Evolutionary conservation across 306 rosid genomes (phyloP).

Genomic region (Cicer arietinum): DNA sequence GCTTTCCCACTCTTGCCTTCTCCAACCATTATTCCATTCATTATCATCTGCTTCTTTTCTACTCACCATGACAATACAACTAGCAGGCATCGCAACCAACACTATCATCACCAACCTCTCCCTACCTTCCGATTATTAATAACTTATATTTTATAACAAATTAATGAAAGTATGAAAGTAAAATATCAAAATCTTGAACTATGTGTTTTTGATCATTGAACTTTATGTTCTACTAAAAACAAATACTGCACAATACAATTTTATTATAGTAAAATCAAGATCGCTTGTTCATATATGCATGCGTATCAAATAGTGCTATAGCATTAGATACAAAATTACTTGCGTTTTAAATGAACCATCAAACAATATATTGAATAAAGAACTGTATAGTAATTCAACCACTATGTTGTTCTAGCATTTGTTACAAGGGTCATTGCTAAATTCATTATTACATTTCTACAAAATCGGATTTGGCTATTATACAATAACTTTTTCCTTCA

Average conservation of each 20-base stretch:
- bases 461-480: conserved; percentile 59
- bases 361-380: conserved; percentile 4
- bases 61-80: too few species aligned
- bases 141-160: too few species aligned
- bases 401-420: conserved; percentile 9
- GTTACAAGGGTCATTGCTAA: conserved; percentile 40
- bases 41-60: too few species aligned
- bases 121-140: too few species aligned
- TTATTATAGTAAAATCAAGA: not conserved
- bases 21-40: too few species aligned
- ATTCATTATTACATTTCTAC: conserved; percentile 61
- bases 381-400: conserved; percentile 5
- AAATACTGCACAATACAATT: not conserved
- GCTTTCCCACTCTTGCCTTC: too few species aligned
- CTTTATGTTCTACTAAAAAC: not conserved
- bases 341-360: not conserved
- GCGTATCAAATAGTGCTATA: not conserved
- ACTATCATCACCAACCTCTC: too few species aligned
- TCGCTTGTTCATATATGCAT: not conserved
- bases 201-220: too few species aligned
- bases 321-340: not conserved
- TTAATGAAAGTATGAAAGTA: too few species aligned
- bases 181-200: too few species aligned
- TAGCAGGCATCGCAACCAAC: too few species aligned
- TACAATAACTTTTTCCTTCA: conserved; percentile 46